Evolutionary conservation across 306 rosid genomes (phyloP), one percentile per base, ranked within the genome.

Genomic region (Delonix regia): DNA sequence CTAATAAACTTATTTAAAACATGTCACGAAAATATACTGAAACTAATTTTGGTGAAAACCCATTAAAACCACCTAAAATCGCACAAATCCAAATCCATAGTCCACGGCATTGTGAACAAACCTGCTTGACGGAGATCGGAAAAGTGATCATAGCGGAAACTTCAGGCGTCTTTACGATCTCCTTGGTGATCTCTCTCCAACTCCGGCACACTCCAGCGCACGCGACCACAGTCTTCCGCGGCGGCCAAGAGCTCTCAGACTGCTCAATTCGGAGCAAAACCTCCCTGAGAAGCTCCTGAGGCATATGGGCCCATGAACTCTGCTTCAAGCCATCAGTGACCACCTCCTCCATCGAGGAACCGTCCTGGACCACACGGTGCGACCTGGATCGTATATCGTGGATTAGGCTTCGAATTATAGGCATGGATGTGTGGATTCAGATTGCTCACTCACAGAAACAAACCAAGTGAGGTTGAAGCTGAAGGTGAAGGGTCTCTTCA

Each of bases 61-160:
- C 65, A 33, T 21, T 13, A 9, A 36, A 52, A 18, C 7, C 47
- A 1, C 47, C 12, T 14, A 27, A 28, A n/a, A 63, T 1, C 36
- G 33, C 14, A 1, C 15, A 45, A 18, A 10, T 75, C 13, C 5
- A 75, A 45, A 61, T 28, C 41, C 47, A 11, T 21, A 27, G 13
- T 10, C 10, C 12, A 18, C 18, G 36, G 51, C 47, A 77, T 67
- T 79, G 25, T 53, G 34, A 48, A 27, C 80, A 48, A n/a, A 91
- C 99, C 98, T 96, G 99, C 89, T 96, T 93, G 66, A 93, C 78
- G 33, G 99, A 89, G 86, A 96, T 91, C 59, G 99, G 99, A 79
- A 96, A 96, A 41, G 99, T 96, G 34, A 96, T 55, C 81, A 63
- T 85, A 0, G 94, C 78, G 6, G 98, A 93, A 53, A 89, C 71